Conservation (phyloP, 129 eudicot species). For the Ambrosia artemisiifolia region DNA sequence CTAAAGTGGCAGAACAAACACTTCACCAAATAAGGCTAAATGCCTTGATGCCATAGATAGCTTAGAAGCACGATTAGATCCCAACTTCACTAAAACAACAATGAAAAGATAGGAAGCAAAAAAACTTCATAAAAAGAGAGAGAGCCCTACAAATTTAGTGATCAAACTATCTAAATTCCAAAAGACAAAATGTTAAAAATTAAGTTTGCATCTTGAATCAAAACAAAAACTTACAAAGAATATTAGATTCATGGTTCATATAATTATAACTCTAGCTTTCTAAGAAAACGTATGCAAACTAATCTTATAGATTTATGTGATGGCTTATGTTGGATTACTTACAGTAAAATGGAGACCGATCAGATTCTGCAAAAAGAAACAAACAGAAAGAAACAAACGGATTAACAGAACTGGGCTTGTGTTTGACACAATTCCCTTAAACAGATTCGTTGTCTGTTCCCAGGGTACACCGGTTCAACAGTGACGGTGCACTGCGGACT, state of each 20-base stretch:
- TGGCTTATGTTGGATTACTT: too few relatives aligned
- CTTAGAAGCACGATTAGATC: slow-evolving; percentile 51
- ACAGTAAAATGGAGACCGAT: too few relatives aligned
- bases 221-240: not conserved
- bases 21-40: slow-evolving; percentile 42
- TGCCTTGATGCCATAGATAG: slow-evolving; percentile 49
- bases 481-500: too few relatives aligned
- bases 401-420: too few relatives aligned
- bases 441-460: too few relatives aligned
- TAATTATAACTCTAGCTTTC: not conserved
- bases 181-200: not conserved
- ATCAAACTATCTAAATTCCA: not conserved
- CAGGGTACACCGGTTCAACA: too few relatives aligned
- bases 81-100: slow-evolving; percentile 28
- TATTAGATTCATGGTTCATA: not conserved
- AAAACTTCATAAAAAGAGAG: not conserved
- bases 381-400: too few relatives aligned
- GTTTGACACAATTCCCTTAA: too few relatives aligned
- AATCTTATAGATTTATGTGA: not conserved
- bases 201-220: not conserved
- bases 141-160: not conserved
- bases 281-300: not conserved
- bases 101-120: not conserved
- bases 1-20: too few relatives aligned
- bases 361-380: too few relatives aligned